phyloP scores from a whole-genome alignment of 495 filamentous ascomycete genomes.

The Daldinia loculata region DNA sequence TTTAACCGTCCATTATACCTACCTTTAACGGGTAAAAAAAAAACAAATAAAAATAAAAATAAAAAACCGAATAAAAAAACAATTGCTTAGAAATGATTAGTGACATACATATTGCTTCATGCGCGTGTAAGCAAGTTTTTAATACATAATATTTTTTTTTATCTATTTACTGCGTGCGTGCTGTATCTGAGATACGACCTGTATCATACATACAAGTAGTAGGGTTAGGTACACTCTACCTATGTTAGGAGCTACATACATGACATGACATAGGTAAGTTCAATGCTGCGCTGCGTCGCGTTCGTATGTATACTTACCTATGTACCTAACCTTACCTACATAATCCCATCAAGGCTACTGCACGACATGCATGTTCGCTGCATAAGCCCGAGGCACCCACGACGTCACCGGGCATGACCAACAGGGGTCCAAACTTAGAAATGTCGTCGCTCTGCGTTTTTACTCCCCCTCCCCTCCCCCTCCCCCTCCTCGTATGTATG shows the following conservation, averaged over 20 bases:
- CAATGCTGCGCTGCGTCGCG: neutral
- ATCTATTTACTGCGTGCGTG: neutral
- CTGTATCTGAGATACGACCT: neutral
- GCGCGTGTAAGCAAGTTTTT: neutral
- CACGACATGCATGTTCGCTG: constrained; percentile 34
- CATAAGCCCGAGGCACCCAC: constrained; percentile 20
- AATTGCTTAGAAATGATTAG: neutral
- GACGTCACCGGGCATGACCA: constrained; percentile 19
- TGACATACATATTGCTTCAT: neutral
- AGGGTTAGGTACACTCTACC: too few species aligned
- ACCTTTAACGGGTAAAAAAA: constrained; percentile 2
- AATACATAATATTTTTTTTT: neutral
- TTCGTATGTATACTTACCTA: neutral
- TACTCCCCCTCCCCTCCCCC: too few species aligned
- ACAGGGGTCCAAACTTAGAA: neutral
- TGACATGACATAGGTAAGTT: too few species aligned
- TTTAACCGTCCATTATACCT: too few species aligned
- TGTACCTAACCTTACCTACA: neutral
- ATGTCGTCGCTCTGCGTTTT: neutral
- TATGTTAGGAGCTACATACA: too few species aligned
- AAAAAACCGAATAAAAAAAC: neutral
- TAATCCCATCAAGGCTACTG: constrained; percentile 10
- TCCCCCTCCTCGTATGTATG: neutral
- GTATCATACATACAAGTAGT: neutral
- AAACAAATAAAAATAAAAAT: neutral